A percentile compares a stretch with the other conserved stretches of the same genome.
Conservation (phyloP, 352 stramenopile species). For the Sclerospora graminicola region DNA sequence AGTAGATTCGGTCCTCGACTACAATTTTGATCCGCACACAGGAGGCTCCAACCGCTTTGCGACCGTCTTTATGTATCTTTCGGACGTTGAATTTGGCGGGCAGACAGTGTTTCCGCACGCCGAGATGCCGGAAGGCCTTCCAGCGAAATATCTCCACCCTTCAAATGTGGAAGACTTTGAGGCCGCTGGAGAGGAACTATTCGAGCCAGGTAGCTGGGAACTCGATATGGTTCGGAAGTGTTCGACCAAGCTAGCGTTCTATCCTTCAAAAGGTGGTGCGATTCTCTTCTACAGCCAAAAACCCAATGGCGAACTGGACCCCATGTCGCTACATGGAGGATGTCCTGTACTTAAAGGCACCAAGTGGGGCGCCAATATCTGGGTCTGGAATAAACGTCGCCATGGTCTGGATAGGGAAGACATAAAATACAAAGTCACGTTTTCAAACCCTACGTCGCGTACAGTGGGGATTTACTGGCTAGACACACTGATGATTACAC, state of each 20-base stretch:
- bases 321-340: conserved; percentile 83
- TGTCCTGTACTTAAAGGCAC: conserved; percentile 91
- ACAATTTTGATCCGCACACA: conserved; percentile 65
- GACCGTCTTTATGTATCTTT: conserved; percentile 79
- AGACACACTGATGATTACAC: conserved; percentile 53
- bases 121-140: conserved; percentile 60
- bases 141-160: conserved; percentile 44
- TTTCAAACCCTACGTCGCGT: conserved; percentile 53
- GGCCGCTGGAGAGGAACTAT: conserved; percentile 36
- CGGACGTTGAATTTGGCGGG: conserved; percentile 61
- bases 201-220: conserved; percentile 58
- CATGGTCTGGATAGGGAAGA: conserved; percentile 41
- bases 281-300: conserved; percentile 97
- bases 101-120: conserved; percentile 79
- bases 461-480: conserved; percentile 59
- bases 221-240: conserved; percentile 72
- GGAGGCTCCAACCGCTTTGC: conserved; percentile 80
- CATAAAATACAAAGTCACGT: conserved; percentile 43
- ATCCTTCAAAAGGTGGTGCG: conserved; percentile 83
- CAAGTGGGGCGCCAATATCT: conserved; percentile 97
- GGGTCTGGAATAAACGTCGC: conserved; percentile 92
- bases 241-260: conserved; percentile 64
- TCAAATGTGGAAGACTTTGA: conserved; percentile 31
- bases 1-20: conserved; percentile 32
- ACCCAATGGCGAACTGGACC: conserved; percentile 88